A percentile compares a stretch with the other conserved stretches of the same genome.
These are phyloP conservation scores for Uronychia binucleata DNA, from an alignment of 73 alveolate species.

Conservation along the genomic window DNA sequence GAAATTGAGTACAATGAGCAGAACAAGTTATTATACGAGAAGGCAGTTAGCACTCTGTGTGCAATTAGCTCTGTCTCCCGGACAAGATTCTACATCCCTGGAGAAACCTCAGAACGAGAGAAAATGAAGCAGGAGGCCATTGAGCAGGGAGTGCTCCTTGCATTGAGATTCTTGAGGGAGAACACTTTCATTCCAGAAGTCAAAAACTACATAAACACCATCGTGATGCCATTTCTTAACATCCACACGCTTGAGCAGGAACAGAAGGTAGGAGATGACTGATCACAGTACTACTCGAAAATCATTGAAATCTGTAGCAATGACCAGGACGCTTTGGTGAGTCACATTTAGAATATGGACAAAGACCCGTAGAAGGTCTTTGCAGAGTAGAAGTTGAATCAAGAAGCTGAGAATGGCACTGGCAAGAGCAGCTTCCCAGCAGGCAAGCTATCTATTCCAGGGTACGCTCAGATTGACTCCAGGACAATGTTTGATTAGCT, in stretches of 20 bases:
- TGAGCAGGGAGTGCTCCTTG: background rate
- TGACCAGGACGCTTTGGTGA: background rate
- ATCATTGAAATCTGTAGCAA: background rate
- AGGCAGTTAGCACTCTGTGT: background rate
- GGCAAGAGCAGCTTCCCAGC: background rate
- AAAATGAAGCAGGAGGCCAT: slow-evolving; percentile 2
- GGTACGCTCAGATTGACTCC: background rate
- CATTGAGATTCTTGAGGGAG: background rate
- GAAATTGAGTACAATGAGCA: background rate
- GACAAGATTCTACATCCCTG: slow-evolving; percentile 48
- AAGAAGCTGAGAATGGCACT: background rate
- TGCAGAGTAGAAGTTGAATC: background rate
- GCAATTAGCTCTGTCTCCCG: background rate
- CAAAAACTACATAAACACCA: background rate
- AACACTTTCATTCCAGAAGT: background rate
- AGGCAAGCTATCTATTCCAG: background rate
- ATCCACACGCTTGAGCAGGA: background rate
- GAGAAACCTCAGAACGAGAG: slow-evolving; percentile 30
- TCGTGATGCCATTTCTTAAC: background rate
- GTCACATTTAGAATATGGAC: background rate
- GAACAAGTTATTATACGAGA: background rate
- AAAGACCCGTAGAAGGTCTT: background rate
- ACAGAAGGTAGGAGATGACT: background rate
- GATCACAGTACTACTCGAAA: background rate
- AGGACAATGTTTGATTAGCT: background rate